Percentiles rank a stretch among this genome's conserved stretches.
Evolutionary conservation across 106 monocot species (phyloP).

Genomic region (Agapanthus africanus): DNA sequence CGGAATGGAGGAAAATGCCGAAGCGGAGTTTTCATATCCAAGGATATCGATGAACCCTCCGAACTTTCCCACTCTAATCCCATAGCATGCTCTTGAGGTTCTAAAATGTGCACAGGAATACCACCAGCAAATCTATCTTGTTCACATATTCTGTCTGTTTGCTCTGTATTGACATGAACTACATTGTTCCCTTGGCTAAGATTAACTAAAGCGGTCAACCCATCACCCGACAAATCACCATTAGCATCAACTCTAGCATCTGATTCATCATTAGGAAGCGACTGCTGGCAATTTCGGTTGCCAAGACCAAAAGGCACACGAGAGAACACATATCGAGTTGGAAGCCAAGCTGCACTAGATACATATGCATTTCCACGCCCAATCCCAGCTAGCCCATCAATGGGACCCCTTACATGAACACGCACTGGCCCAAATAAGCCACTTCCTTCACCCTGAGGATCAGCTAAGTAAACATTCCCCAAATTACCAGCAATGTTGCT

Average conservation of each 20-base stretch:
- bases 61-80: constrained; percentile 63
- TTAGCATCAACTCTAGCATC: constrained; percentile 68
- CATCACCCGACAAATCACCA: constrained; percentile 80
- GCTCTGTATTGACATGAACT: constrained; percentile 47
- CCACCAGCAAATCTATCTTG: constrained; percentile 39
- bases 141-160: constrained; percentile 54
- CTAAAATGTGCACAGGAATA: constrained; percentile 60
- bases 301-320: constrained; percentile 81
- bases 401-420: constrained; percentile 70
- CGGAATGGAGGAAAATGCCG: constrained; percentile 86
- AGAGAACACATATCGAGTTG: constrained; percentile 91
- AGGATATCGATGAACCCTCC: constrained; percentile 62
- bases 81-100: constrained; percentile 47
- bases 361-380: constrained; percentile 77
- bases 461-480: constrained; percentile 61
- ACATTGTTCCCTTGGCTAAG: constrained; percentile 59
- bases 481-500: constrained; percentile 34
- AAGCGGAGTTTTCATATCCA: constrained; percentile 88
- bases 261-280: constrained; percentile 70
- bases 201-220: constrained; percentile 85
- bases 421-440: constrained; percentile 58
- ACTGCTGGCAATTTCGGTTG: constrained; percentile 73
- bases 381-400: constrained; percentile 95
- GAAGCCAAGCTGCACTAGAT: constrained; percentile 69
- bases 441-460: constrained; percentile 72